Evolutionary conservation across 2,329 filamentous ascomycete species (phyloP).

Genomic region (Colletotrichum cereale): DNA sequence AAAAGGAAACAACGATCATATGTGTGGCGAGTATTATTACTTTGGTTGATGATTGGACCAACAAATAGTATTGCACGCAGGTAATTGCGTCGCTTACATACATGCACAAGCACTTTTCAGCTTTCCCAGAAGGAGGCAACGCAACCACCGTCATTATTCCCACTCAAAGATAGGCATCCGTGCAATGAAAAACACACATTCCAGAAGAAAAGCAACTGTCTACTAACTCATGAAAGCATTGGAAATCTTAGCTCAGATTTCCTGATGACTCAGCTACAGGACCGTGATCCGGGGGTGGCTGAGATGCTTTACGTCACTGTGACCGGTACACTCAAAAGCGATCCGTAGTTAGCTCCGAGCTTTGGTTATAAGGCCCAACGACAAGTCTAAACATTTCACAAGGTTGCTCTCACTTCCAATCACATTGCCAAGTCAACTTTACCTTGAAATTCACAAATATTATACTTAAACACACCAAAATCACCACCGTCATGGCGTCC

Average conservation of each 20-base stretch:
- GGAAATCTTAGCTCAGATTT: background rate
- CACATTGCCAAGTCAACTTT: background rate
- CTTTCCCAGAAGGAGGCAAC: background rate
- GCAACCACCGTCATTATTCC: background rate
- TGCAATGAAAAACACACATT: background rate
- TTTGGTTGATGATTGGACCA: background rate
- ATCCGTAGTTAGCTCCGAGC: slow-evolving; percentile 9
- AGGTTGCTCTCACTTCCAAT: background rate
- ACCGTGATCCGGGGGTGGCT: background rate
- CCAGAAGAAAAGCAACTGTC: background rate
- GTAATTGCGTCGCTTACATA: background rate
- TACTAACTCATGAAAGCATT: background rate
- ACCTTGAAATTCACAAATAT: too few species aligned
- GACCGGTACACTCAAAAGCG: slow-evolving; percentile 8
- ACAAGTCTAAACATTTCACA: too few species aligned
- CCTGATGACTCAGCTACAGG: slow-evolving; percentile 6
- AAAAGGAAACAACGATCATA: background rate
- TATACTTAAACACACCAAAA: background rate
- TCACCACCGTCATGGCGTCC: slow-evolving; percentile 13
- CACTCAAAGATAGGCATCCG: background rate
- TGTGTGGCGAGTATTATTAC: too few species aligned
- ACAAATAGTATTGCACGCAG: background rate
- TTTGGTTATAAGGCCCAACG: background rate
- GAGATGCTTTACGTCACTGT: slow-evolving; percentile 20
- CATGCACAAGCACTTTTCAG: background rate